Base-by-base conservation (phyloP, 192 early-diverging fungal species). In the Martensiomyces pterosporus region DNA sequence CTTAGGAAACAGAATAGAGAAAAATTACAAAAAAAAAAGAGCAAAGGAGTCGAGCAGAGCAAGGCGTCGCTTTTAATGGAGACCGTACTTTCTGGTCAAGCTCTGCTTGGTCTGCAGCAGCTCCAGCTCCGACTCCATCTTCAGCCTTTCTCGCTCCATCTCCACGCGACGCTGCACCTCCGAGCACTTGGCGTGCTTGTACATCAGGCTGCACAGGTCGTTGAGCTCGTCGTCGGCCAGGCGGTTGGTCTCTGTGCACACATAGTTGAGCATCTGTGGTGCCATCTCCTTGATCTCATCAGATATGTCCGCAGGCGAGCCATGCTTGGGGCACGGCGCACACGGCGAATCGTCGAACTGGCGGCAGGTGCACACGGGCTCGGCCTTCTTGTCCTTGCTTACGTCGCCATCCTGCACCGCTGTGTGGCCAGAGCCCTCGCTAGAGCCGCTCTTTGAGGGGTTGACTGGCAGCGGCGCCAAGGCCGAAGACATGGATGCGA, bases 181-280 rank as follows among this genome's bases (percentile, higher is more conserved):
- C n/a, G 63, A 43, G 49, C 70, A 73, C 46, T 66, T 73, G 24
- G 70, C 70, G 23, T 73, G 63, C 54, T 73, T 73, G 36, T 57
- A 73, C 70, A 73, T 73, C 26, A 73, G 54, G 22, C 48, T 47
- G 42, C 70, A 73, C 50, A 73, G 38, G 37, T 73, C 70, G 26
- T 74, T 57, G 21, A 74, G 70, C 45, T 74, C 70, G 14, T 60
- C 62, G 36, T 74, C 64, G 1, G 62, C 64, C 49, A 74, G 19
- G 0, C 48, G 42, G 27, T 74, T 74, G 27, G 49, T 55, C 9
- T 48, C 42, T 2, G 21, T 74, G 59, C 70, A 74, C 49, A 74
- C 70, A 16, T 53, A 57, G 52, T 47, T 49, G 12, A 74, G 49
- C 57, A 74, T 51, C 48, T 74, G 50, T 2, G 62, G 62, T 32